Evolutionary conservation across 2,329 filamentous ascomycete species (phyloP).

Genomic region (Fusarium pininemorale): DNA sequence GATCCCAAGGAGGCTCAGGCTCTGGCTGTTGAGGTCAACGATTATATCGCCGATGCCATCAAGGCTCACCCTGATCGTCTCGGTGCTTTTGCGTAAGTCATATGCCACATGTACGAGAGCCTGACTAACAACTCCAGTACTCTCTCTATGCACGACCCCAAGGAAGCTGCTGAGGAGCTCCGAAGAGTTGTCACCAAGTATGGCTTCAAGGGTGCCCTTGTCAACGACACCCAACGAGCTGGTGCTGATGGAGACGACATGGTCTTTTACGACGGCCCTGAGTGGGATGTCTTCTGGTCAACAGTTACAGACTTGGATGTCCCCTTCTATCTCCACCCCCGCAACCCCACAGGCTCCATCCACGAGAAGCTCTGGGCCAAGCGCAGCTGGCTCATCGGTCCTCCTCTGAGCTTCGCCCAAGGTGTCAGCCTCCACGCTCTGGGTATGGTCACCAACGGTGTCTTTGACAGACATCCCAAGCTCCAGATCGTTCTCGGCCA

Average conservation of each 20-base stretch:
- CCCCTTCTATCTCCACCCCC: conserved; percentile 71
- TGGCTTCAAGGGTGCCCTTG: conserved; percentile 70
- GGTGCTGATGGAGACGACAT: conserved; percentile 67
- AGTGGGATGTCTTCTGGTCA: conserved; percentile 71
- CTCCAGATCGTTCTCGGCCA: conserved; percentile 59
- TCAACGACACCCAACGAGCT: conserved; percentile 70
- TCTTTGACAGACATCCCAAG: conserved; percentile 59
- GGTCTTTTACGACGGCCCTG: conserved; percentile 70
- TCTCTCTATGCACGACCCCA: conserved; percentile 63
- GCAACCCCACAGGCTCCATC: conserved; percentile 64
- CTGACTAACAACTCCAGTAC: conserved; percentile 41
- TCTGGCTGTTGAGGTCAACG: conserved; percentile 54
- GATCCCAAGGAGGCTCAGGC: conserved; percentile 53
- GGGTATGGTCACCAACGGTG: conserved; percentile 59
- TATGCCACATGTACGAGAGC: fast-evolving
- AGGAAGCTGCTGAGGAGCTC: conserved; percentile 60
- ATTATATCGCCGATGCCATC: conserved; percentile 52
- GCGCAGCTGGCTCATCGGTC: conserved; percentile 67
- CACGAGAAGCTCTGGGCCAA: conserved; percentile 67
- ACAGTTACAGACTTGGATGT: conserved; percentile 67
- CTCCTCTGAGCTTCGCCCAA: conserved; percentile 66
- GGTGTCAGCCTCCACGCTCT: conserved; percentile 67
- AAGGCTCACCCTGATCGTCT: conserved; percentile 52
- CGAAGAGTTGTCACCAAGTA: conserved; percentile 62
- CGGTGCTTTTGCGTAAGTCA: conserved; percentile 56